Conservation (phyloP, 108 stramenopile genomes). For the Cyclostephanos invisitatus region DNA sequence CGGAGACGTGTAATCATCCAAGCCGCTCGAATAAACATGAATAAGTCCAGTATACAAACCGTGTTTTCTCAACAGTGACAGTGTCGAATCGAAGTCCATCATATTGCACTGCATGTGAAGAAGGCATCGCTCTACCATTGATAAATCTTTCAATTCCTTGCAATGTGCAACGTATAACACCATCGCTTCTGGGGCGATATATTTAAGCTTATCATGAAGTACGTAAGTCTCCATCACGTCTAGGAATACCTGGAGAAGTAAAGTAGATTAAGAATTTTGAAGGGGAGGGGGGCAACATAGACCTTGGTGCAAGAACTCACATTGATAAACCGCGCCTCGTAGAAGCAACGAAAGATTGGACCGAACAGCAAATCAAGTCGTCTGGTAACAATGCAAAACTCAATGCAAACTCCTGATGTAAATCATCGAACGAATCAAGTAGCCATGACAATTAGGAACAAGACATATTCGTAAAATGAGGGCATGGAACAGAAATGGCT, state of each 20-base stretch:
- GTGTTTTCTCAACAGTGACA: slow-evolving; percentile 73
- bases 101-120: slow-evolving; percentile 87
- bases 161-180: slow-evolving; percentile 82
- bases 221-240: slow-evolving; percentile 92
- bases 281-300: not conserved
- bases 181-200: slow-evolving; percentile 90
- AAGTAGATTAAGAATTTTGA: not conserved
- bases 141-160: slow-evolving; percentile 71
- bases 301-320: slow-evolving; percentile 19
- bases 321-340: slow-evolving; percentile 58
- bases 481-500: not conserved
- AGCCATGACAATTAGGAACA: not conserved
- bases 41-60: slow-evolving; percentile 81
- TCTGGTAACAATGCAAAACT: slow-evolving; percentile 85
- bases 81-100: slow-evolving; percentile 87
- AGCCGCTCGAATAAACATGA: slow-evolving; percentile 78
- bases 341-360: slow-evolving; percentile 80
- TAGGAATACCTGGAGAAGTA: slow-evolving; percentile 48
- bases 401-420: slow-evolving; percentile 71
- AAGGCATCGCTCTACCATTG: slow-evolving; percentile 86
- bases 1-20: slow-evolving; percentile 78
- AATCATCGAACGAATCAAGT: not conserved
- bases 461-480: not conserved
- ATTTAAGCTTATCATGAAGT: slow-evolving; percentile 76
- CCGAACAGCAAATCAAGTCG: slow-evolving; percentile 88